Evolutionary conservation across 306 rosid genomes (phyloP).

Genomic region (Sicyos edulis): DNA sequence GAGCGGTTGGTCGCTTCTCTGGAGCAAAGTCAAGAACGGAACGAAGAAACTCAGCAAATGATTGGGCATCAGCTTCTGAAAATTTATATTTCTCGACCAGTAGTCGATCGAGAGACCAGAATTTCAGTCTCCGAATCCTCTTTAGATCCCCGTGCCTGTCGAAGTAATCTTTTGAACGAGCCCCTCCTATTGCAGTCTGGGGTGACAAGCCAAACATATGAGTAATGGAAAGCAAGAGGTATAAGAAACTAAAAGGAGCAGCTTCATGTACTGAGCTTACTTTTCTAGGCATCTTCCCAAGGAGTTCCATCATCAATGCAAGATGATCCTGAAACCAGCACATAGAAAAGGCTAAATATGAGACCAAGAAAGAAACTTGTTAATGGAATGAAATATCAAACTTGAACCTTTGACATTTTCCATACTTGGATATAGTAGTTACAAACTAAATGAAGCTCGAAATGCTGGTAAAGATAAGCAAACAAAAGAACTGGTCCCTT

Average conservation of each 20-base stretch:
- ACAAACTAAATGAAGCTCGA: constrained; percentile 3
- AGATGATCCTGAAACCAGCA: constrained; percentile 84
- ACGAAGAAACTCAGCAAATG: constrained; percentile 61
- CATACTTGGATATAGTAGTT: neutral
- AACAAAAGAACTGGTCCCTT: constrained; percentile 28
- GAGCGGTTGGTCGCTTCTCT: constrained; percentile 91
- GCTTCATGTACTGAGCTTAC: constrained; percentile 29
- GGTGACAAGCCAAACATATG: constrained; percentile 25
- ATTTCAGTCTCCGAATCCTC: constrained; percentile 87
- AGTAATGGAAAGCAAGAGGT: constrained; percentile 19
- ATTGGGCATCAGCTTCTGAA: constrained; percentile 55
- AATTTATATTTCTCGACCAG: constrained; percentile 67
- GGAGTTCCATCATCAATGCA: constrained; percentile 97
- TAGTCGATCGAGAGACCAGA: constrained; percentile 60
- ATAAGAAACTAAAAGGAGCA: constrained; percentile 8
- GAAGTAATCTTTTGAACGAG: constrained; percentile 70
- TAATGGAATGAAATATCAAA: neutral
- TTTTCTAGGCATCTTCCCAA: constrained; percentile 89
- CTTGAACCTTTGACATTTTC: constrained; percentile 1
- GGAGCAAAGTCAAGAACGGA: constrained; percentile 72
- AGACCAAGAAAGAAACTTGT: neutral
- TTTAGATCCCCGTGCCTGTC: constrained; percentile 94
- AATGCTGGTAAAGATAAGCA: constrained; percentile 8
- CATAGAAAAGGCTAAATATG: constrained; percentile 2
- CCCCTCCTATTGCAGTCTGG: constrained; percentile 71